phyloP scores from a whole-genome alignment of 352 stramenopile species.

The Phytophthora hybrid region DNA sequence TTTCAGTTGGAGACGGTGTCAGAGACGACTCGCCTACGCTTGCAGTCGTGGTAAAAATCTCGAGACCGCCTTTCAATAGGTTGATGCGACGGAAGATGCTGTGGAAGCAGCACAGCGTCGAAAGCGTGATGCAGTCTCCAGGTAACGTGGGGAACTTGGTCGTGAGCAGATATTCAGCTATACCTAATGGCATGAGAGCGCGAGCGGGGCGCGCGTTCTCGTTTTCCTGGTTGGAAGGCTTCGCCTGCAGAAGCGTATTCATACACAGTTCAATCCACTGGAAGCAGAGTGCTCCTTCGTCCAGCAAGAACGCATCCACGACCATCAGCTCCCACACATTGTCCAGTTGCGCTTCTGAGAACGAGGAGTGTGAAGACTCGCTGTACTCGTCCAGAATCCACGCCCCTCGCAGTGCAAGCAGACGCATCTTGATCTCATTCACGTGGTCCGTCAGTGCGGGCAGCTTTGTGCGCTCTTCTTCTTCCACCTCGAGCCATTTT shows the following conservation, averaged over 20 bases:
- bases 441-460: constrained; percentile 33
- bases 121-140: constrained; percentile 46
- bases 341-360: constrained; percentile 38
- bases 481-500: constrained; percentile 17
- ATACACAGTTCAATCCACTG: constrained; percentile 81
- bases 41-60: constrained; percentile 30
- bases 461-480: constrained; percentile 22
- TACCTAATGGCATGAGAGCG: constrained; percentile 35
- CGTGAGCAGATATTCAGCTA: constrained; percentile 46
- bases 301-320: constrained; percentile 34
- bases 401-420: constrained; percentile 66
- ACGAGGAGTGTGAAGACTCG: not conserved
- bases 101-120: constrained; percentile 74
- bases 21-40: not conserved
- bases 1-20: constrained; percentile 19
- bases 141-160: constrained; percentile 56
- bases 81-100: constrained; percentile 76
- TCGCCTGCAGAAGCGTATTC: constrained; percentile 35
- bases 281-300: constrained; percentile 73
- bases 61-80: constrained; percentile 42
- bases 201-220: not conserved
- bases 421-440: constrained; percentile 47
- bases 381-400: constrained; percentile 53
- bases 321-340: constrained; percentile 62
- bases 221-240: not conserved